These are phyloP conservation scores for Medicago ruthenica DNA, from an alignment of 306 rosid species.

Conservation along the genomic window DNA sequence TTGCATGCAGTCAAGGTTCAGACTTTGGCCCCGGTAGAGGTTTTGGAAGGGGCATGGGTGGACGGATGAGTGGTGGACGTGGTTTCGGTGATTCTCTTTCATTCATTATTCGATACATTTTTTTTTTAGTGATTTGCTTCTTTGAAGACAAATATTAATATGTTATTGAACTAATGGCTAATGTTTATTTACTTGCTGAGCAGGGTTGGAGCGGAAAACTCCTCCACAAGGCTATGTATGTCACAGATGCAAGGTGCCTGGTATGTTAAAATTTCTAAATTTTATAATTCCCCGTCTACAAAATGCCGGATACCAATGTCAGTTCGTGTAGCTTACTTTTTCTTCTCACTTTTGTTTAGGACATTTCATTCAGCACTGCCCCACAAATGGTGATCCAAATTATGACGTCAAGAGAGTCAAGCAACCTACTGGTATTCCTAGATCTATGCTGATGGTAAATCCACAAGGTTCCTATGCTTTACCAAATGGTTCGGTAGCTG, in stretches of 20 bases:
- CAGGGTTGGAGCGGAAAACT: constrained; percentile 89
- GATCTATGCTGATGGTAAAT: constrained; percentile 96
- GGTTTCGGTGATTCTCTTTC: constrained; percentile 76
- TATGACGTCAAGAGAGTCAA: constrained; percentile 87
- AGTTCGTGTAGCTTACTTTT: constrained; percentile 21
- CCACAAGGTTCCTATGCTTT: constrained; percentile 97
- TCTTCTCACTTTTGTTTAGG: constrained; percentile 55
- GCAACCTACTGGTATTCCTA: constrained; percentile 99
- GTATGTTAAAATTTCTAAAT: constrained; percentile 56
- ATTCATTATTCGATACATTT: constrained; percentile 28
- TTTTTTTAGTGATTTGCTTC: constrained; percentile 12
- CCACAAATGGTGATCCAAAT: constrained; percentile 97
- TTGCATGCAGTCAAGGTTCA: constrained; percentile 78
- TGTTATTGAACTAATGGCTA: constrained; percentile 40
- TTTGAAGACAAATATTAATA: too few species aligned
- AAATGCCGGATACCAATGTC: constrained; percentile 28
- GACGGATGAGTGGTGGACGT: constrained; percentile 89
- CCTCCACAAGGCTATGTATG: constrained; percentile 98
- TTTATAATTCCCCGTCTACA: constrained; percentile 7
- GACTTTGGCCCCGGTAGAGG: constrained; percentile 88
- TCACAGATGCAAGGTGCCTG: constrained; percentile 95
- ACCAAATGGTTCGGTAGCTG: constrained; percentile 98
- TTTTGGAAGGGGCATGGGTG: constrained; percentile 89
- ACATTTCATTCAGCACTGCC: constrained; percentile 98
- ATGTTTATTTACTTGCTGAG: constrained; percentile 44